Percentiles rank a stretch among this genome's conserved stretches.
Conservation (phyloP, 1,284 basidiomycete species). For the Leccinum pachyderme region DNA sequence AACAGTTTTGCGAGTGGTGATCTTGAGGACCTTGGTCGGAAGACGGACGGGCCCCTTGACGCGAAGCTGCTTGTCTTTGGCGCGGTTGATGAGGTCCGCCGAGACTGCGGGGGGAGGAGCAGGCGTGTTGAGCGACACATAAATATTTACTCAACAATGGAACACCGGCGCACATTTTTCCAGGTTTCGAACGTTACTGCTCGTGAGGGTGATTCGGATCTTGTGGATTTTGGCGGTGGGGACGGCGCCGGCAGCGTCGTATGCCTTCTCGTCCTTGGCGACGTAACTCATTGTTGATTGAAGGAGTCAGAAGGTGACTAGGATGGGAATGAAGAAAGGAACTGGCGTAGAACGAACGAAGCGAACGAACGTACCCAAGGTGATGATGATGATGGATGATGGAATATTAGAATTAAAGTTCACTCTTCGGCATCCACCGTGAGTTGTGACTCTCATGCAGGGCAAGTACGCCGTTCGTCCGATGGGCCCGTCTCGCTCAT, state of each 20-base stretch:
- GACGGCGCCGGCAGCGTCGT: constrained; percentile 88
- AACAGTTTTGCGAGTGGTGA: constrained; percentile 98
- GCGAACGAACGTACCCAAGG: constrained; percentile 23
- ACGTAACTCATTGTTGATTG: constrained; percentile 92
- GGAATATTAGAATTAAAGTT: constrained; percentile 30
- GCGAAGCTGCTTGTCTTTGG: constrained; percentile 99
- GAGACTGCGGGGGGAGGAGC: constrained; percentile 67
- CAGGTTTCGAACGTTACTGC: constrained; percentile 96
- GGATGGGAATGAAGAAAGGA: constrained; percentile 22
- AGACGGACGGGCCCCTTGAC: constrained; percentile 99
- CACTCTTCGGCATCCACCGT: constrained; percentile 22
- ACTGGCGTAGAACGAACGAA: no score
- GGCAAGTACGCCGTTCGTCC: constrained; percentile 27
- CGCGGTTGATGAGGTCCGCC: constrained; percentile 93
- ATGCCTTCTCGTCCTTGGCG: constrained; percentile 99
- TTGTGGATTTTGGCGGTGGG: constrained; percentile 95
- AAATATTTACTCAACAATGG: not conserved
- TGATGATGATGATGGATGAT: constrained; percentile 16
- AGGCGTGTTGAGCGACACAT: not conserved
- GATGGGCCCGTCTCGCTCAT: constrained; percentile 14
- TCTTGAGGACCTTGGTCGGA: constrained; percentile 97
- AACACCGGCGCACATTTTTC: constrained; percentile 81
- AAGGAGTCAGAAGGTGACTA: constrained; percentile 78
- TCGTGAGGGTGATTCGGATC: constrained; percentile 99
- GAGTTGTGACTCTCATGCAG: constrained; percentile 29